phyloP scores from a whole-genome alignment of 495 filamentous ascomycete species.

The Viridothelium virens region DNA sequence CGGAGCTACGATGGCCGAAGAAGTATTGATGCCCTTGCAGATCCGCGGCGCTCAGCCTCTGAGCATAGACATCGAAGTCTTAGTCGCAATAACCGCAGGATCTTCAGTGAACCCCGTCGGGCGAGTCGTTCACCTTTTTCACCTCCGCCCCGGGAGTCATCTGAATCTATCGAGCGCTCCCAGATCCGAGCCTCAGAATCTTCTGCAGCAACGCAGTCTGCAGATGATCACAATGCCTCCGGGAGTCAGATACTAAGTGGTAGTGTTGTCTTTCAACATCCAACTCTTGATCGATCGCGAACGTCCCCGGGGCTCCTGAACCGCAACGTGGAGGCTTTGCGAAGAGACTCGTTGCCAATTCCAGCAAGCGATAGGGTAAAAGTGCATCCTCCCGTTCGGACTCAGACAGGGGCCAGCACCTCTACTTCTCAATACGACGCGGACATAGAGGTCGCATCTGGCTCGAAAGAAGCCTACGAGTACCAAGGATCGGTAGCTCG shows the following conservation, averaged over 20 bases:
- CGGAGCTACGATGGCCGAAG: constrained; percentile 29
- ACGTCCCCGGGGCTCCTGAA: constrained; percentile 3
- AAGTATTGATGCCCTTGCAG: constrained; percentile 25
- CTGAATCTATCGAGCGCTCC: constrained; percentile 70
- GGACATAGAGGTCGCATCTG: neutral
- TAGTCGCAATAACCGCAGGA: constrained; percentile 46
- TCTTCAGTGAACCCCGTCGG: constrained; percentile 35
- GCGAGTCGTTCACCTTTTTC: constrained; percentile 36
- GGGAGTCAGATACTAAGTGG: constrained; percentile 83
- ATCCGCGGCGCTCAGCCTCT: constrained; percentile 36
- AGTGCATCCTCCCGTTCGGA: neutral
- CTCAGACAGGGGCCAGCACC: neutral
- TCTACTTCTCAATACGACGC: constrained; percentile 3
- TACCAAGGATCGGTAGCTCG: neutral
- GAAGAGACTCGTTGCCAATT: constrained; percentile 8
- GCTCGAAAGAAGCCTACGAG: neutral
- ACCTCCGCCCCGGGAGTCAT: constrained; percentile 55
- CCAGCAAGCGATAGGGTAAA: constrained; percentile 2
- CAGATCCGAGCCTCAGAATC: constrained; percentile 62
- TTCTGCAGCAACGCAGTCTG: constrained; percentile 59
- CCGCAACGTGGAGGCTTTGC: constrained; percentile 5
- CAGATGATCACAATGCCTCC: constrained; percentile 66
- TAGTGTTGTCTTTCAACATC: constrained; percentile 85
- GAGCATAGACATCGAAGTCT: constrained; percentile 11
- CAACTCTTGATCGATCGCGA: constrained; percentile 48